Conservation (phyloP, 306 rosid genomes). For the Datisca glomerata region DNA sequence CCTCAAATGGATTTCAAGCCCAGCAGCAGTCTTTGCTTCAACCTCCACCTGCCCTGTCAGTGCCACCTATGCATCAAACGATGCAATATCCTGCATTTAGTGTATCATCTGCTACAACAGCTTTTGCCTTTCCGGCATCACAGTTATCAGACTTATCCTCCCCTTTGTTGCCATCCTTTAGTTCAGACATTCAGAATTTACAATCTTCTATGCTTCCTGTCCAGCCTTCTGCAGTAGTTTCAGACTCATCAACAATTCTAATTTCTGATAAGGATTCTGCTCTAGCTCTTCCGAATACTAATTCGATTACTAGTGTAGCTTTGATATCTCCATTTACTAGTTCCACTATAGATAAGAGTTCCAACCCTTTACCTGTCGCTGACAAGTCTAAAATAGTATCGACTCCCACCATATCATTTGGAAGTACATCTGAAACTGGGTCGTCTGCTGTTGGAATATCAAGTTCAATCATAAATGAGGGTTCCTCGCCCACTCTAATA, state of each 20-base stretch:
- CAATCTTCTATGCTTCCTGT: slow-evolving; percentile 17
- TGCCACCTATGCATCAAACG: slow-evolving; percentile 10
- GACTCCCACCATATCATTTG: slow-evolving; percentile 1
- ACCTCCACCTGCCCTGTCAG: slow-evolving; percentile 14
- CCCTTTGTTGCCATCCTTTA: slow-evolving; percentile 14
- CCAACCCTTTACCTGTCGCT: slow-evolving; percentile 7
- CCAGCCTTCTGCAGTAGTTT: slow-evolving; percentile 12
- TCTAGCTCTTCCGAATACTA: slow-evolving; percentile 11
- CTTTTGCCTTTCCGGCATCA: slow-evolving; percentile 7
- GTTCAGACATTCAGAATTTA: slow-evolving; percentile 6
- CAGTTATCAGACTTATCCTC: slow-evolving; percentile 14
- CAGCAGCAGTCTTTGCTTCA: slow-evolving; percentile 20
- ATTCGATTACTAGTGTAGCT: slow-evolving; percentile 2
- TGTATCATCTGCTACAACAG: slow-evolving; percentile 2
- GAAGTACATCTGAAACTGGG: slow-evolving; percentile 10
- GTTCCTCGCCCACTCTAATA: slow-evolving; percentile 10
- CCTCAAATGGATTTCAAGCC: slow-evolving; percentile 14
- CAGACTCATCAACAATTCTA: slow-evolving; percentile 15
- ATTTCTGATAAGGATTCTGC: slow-evolving; percentile 9
- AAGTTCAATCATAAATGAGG: slow-evolving; percentile 15
- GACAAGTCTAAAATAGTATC: slow-evolving; percentile 10
- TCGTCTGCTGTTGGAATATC: slow-evolving; percentile 1
- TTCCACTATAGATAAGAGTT: slow-evolving; percentile 10
- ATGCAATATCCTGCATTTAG: slow-evolving; percentile 11
- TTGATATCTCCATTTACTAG: slow-evolving; percentile 10